Evolutionary conservation across 805 yeast genomes (phyloP), one percentile per base, ranked within the genome.

Genomic region (Candida wancherniae): DNA sequence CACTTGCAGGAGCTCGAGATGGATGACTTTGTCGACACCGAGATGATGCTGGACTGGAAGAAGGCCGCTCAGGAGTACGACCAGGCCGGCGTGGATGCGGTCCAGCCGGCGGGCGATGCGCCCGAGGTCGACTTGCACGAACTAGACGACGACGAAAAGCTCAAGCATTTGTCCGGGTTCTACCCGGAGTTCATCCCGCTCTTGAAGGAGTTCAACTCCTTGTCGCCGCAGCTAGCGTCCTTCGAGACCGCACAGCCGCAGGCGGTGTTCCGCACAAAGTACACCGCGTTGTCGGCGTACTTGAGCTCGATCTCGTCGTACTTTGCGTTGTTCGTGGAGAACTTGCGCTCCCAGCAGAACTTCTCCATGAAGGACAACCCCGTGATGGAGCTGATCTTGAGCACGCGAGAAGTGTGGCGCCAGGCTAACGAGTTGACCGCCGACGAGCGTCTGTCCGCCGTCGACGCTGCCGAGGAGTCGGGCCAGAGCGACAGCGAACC

Each of bases 141-240:
- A 9, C 43, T 87, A 53, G 78, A 75, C 34, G 54, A 65, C 4
- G 66, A 65, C 15, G 80, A 77, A 18, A 73, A 75, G 45, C 50
- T 63, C 31, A 65, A 71, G 26, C 57, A 80, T 23, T 58, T 90
- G 36, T 63, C 70, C 15, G 69, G 75, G 4, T 64, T 75, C 33
- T 82, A 80, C 48, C 97, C 98, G 0, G 97, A 90, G 57, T 83
- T 84, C 42, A 54, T 77, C 15, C 95, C 95, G 2, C 61, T 90
- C 22, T 56, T 83, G 4, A 71, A 73, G 37, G 97, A 90, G 48
- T 55, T 70, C 27, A 45, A 63, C 9, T 39, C 51, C 3, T 51
- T 77, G 40, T 61, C 67, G 13, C 66, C 71, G 4, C 42, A 56
- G 4, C 54, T 78, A 25, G 62, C 57, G 4, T 58, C 51, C 7